These are phyloP conservation scores for Ciborinia camelliae DNA, from an alignment of 2,329 filamentous ascomycete species.

Conservation along the genomic window DNA sequence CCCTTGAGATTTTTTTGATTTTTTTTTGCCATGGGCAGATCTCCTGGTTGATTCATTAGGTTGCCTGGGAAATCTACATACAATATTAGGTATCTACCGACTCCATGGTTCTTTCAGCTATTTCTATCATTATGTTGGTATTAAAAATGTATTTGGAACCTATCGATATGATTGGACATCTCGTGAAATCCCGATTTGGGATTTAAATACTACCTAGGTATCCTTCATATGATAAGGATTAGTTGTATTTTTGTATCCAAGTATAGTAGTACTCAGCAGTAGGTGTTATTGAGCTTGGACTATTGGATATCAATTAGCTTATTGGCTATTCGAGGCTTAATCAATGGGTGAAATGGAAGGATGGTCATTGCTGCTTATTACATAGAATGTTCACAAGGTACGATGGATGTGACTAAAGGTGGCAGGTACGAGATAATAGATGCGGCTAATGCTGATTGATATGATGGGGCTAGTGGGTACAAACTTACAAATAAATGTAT, in stretches of 20 bases:
- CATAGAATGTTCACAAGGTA: background rate
- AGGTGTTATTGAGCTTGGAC: background rate
- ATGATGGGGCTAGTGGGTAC: background rate
- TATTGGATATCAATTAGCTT: background rate
- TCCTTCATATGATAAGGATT: background rate
- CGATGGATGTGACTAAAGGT: slow-evolving; percentile 1
- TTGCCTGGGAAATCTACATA: too few species aligned
- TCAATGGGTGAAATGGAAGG: background rate
- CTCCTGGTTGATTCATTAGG: too few species aligned
- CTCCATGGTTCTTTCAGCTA: background rate
- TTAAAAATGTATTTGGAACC: background rate
- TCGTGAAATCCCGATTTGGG: slow-evolving; percentile 1
- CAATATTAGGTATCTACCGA: too few species aligned
- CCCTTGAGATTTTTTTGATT: background rate
- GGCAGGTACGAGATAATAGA: slow-evolving; percentile 4
- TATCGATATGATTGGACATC: background rate
- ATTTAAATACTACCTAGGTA: too few species aligned
- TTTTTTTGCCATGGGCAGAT: slow-evolving; percentile 2
- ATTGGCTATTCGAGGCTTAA: background rate
- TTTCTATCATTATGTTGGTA: background rate
- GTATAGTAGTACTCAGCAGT: too few species aligned
- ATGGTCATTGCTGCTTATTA: slow-evolving; percentile 7
- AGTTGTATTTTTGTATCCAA: background rate
- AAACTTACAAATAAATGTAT: background rate
- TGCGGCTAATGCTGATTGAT: slow-evolving; percentile 10